Evolutionary conservation across 176 grass and related monocot species (phyloP), one percentile per base, ranked within the genome.

Genomic region (Stipa capillata): DNA sequence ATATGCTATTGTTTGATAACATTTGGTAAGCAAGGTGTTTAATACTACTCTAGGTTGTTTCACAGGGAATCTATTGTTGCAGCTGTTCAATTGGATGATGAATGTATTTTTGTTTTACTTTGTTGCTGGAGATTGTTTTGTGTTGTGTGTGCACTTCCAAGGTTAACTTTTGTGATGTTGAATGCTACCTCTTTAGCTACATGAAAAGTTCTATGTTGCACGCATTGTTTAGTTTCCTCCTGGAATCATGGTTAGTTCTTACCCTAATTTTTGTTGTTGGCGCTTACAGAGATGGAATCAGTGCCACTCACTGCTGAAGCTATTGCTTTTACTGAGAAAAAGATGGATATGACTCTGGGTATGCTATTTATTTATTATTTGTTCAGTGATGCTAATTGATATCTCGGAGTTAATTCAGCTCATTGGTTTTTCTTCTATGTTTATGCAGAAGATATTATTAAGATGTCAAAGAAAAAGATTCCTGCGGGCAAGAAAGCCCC

Each of bases 341-440:
- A 99, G 69, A 96, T 99, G 97, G 97, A 99, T 82, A 99, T 99
- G 96, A 89, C 85, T 73, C 86, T 99, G 62, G 96, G 96, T 99
- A 91, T 81, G 42, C 35, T 53, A 37, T 15, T 76, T 53, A 6
- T 63, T 10, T 82, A 3, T 53, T 86, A 15, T 60, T 82, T 79
- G 16, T 68, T 59, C 31, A 34, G 27, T 59, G 50, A 13, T 4
- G 4, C 63, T 67, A 25, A 25, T 44, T 51, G n/a, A 21, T 25
- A 67, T 29, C 65, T 43, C 40, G 50, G 32, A 23, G 25, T 76
- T 45, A 53, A 45, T 73, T 72, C 16, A 73, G 11, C 28, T 73
- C 35, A 65, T 39, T 4, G 21, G 1, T 36, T 70, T 84, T 65
- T 69, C 10, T 45, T 79, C 53, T 51, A 1, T 58, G 1, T 81